A percentile compares a stretch with the other conserved stretches of the same genome.
These are phyloP conservation scores for Cyberlindnera euphorbiae DNA, from an alignment of 805 yeast species.

Conservation along the genomic window DNA sequence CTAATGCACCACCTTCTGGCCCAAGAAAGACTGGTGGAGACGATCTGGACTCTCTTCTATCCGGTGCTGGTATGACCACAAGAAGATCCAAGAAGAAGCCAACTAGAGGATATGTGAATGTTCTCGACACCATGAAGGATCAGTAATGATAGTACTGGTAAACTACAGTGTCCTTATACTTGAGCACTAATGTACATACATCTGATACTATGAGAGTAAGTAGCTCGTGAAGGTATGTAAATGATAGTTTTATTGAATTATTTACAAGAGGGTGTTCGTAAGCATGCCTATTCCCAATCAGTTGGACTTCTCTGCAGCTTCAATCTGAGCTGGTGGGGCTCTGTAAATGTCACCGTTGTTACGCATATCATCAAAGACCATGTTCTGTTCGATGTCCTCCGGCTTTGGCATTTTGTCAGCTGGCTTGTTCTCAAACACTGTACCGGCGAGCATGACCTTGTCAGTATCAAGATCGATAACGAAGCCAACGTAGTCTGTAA, in stretches of 20 bases:
- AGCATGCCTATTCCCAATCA: no score
- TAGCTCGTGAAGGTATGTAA: no score
- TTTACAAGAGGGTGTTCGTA: neutral
- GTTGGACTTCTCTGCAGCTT: constrained; percentile 2
- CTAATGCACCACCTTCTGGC: constrained; percentile 4
- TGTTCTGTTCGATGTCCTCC: constrained; percentile 26
- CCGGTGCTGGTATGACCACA: constrained; percentile 26
- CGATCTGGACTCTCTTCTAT: constrained; percentile 44
- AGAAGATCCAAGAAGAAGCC: constrained; percentile 37
- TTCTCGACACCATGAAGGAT: constrained; percentile 20
- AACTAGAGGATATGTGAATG: constrained; percentile 64
- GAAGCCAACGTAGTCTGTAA: constrained; percentile 57
- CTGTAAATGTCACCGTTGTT: constrained; percentile 31
- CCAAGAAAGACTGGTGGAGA: constrained; percentile 10
- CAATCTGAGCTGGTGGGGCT: constrained; percentile 22
- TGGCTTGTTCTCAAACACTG: constrained; percentile 57
- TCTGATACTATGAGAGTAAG: no score
- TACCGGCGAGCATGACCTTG: constrained; percentile 55
- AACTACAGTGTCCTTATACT: no score
- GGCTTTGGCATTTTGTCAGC: constrained; percentile 33
- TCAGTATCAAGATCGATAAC: constrained; percentile 57
- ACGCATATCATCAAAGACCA: constrained; percentile 28
- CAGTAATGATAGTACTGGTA: neutral
- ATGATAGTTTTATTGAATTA: neutral
- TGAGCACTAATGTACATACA: no score